phyloP scores from a whole-genome alignment of 2,329 filamentous ascomycete genomes.

The Monosporascus ibericus region DNA sequence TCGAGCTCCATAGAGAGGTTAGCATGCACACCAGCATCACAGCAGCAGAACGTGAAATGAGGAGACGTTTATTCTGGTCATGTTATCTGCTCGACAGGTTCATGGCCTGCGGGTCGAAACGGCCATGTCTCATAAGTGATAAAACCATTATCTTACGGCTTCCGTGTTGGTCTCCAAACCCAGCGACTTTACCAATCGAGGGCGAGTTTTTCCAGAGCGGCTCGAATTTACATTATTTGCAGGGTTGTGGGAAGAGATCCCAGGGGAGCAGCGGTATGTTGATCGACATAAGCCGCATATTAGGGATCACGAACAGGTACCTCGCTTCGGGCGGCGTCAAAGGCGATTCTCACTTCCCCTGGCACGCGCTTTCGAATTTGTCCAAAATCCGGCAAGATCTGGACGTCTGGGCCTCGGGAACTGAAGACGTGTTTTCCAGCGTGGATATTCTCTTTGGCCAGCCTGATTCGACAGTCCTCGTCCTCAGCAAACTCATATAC shows the following conservation, averaged over 20 bases:
- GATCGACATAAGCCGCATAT: conserved; percentile 76
- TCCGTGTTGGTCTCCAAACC: conserved; percentile 65
- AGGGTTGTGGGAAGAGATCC: conserved; percentile 61
- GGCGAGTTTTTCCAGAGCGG: conserved; percentile 76
- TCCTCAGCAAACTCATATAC: conserved; percentile 81
- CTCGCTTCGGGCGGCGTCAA: conserved; percentile 80
- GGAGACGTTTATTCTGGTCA: conserved; percentile 80
- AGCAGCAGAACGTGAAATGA: conserved; percentile 66
- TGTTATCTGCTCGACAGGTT: conserved; percentile 87
- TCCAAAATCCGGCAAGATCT: conserved; percentile 82
- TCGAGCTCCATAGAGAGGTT: conserved; percentile 74
- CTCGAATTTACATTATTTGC: conserved; percentile 69
- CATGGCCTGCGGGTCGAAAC: conserved; percentile 71
- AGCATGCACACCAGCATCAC: conserved; percentile 56
- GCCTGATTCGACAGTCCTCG: conserved; percentile 68
- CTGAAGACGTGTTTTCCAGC: conserved; percentile 71
- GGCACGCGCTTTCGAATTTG: conserved; percentile 79
- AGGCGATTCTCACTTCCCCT: conserved; percentile 84
- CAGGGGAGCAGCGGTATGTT: conserved; percentile 76
- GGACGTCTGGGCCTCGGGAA: conserved; percentile 78
- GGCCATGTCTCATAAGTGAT: conserved; percentile 74
- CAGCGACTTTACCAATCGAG: conserved; percentile 57
- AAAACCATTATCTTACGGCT: conserved; percentile 69
- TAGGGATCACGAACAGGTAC: conserved; percentile 79
- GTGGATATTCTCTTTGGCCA: conserved; percentile 71